Base-by-base conservation (phyloP, 345 rosid genomes). In the Leavenworthia alabamica region DNA sequence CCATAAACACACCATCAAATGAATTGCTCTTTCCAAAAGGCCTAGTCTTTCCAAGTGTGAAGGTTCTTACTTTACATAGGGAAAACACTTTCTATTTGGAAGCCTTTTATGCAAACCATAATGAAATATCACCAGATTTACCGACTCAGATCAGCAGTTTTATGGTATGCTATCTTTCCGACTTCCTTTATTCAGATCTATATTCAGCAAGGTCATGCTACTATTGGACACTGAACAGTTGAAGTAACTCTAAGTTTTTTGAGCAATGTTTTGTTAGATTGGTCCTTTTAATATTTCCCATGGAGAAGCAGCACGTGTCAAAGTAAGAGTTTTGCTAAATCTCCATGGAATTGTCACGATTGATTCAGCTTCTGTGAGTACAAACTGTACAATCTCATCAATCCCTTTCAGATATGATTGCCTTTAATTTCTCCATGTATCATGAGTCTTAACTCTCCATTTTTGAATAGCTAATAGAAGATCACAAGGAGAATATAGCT, bases 21-120 rank as follows among this genome's bases (percentile, higher is more conserved):
- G 79, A 75, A 12, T 40, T 81, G 37, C 73, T 87, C 75, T 85
- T 87, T 54, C 84, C 82, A 1, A 85, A 77, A 75, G 82, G 89
- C 64, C 86, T 74, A 66, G 69, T 83, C 40, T 75, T 85, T 76
- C 95, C 95, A 66, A 83, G 89, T 67, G 73, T 73, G 39, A 88
- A 88, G 82, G 75, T 83, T 71, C 76, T 88, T 77, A 72, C 77
- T 35, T 68, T 87, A 50, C 82, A 73, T 45, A 80, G 84, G 68
- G 66, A 73, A 59, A 74, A 42, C 62, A 58, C 50, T 13, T 80
- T 87, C 69, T 68, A 73, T 37, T 40, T 87, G 78, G 82, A 81
- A 62, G 86, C 89, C 16, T 78, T 70, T 73, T 87, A 87, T 68
- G 81, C 76, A 16, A 71, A 80, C 71, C 70, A 77, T 26, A 62